These are phyloP conservation scores for Durotheca rogersii DNA, from an alignment of 495 filamentous ascomycete genomes.

Conservation along the genomic window DNA sequence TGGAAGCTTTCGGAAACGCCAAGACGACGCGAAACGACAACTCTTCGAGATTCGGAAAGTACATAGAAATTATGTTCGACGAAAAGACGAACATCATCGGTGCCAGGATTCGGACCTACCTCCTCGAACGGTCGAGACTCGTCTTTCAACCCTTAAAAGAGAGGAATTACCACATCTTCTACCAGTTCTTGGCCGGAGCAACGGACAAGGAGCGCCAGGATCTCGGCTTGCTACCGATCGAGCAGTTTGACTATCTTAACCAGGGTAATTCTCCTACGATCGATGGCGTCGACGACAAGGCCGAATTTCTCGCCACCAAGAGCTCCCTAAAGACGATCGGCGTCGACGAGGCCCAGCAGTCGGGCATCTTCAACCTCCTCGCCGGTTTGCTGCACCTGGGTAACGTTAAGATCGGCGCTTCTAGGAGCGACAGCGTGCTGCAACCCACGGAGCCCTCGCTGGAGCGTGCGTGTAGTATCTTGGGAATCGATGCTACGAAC, in stretches of 20 bases:
- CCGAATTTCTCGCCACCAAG: constrained; percentile 85
- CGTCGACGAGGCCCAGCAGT: constrained; percentile 69
- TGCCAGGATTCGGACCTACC: constrained; percentile 92
- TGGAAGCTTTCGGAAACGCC: constrained; percentile 99
- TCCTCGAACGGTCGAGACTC: constrained; percentile 91
- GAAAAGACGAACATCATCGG: constrained; percentile 94
- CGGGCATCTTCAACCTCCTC: constrained; percentile 85
- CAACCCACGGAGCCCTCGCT: constrained; percentile 79
- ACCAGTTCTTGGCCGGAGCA: constrained; percentile 93
- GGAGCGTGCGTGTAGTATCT: constrained; percentile 75
- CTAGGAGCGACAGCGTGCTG: constrained; percentile 82
- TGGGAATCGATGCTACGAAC: constrained; percentile 81
- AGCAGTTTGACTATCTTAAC: constrained; percentile 94
- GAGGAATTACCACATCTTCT: constrained; percentile 99
- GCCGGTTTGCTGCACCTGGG: constrained; percentile 92
- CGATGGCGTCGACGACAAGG: constrained; percentile 92
- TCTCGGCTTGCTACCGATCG: constrained; percentile 72
- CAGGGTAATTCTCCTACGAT: constrained; percentile 90
- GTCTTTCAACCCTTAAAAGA: constrained; percentile 99
- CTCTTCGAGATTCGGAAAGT: constrained; percentile 98
- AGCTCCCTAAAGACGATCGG: constrained; percentile 87
- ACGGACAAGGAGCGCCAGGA: constrained; percentile 81
- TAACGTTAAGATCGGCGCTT: constrained; percentile 91
- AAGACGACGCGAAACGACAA: constrained; percentile 99
- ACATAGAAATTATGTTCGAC: constrained; percentile 99